phyloP scores from a whole-genome alignment of 108 stramenopile genomes.

The Conticribra guillardii region DNA sequence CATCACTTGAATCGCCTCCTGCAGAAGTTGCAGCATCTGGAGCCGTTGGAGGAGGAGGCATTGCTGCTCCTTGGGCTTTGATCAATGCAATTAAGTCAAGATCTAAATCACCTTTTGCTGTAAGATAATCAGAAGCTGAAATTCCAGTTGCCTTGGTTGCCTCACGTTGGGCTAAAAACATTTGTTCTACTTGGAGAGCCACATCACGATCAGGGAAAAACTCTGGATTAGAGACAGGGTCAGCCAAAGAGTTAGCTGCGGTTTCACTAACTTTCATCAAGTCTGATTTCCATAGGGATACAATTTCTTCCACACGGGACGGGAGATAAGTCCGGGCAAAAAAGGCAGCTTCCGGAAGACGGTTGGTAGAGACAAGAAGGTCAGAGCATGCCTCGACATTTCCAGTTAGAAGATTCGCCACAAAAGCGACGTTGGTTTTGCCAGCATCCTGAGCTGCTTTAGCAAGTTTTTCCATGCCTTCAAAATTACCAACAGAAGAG shows the following conservation, averaged over 20 bases:
- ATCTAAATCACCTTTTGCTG: slow-evolving; percentile 91
- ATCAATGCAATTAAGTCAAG: slow-evolving; percentile 87
- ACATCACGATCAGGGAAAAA: slow-evolving; percentile 92
- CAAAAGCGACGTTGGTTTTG: slow-evolving; percentile 95
- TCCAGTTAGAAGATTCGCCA: slow-evolving; percentile 89
- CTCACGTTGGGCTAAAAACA: slow-evolving; percentile 85
- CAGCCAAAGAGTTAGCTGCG: slow-evolving; percentile 90
- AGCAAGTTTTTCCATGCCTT: slow-evolving; percentile 90
- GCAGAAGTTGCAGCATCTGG: slow-evolving; percentile 35
- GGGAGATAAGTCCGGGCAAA: slow-evolving; percentile 98
- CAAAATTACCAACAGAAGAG: slow-evolving; percentile 90
- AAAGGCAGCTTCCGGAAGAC: slow-evolving; percentile 98
- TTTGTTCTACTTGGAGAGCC: slow-evolving; percentile 91
- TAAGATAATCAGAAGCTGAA: slow-evolving; percentile 74
- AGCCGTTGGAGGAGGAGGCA: slow-evolving; percentile 34
- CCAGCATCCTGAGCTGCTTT: slow-evolving; percentile 77
- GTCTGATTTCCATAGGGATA: slow-evolving; percentile 93
- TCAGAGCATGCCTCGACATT: slow-evolving; percentile 94
- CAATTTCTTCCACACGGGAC: slow-evolving; percentile 88
- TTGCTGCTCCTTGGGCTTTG: slow-evolving; percentile 70
- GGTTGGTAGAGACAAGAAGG: slow-evolving; percentile 85
- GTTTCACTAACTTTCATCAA: slow-evolving; percentile 83
- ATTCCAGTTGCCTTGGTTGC: slow-evolving; percentile 71
- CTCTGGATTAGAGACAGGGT: slow-evolving; percentile 84
- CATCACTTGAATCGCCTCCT: slow-evolving; percentile 29